Conservation (phyloP, 208 protist species). For the Dictyostelium gargantuum region DNA sequence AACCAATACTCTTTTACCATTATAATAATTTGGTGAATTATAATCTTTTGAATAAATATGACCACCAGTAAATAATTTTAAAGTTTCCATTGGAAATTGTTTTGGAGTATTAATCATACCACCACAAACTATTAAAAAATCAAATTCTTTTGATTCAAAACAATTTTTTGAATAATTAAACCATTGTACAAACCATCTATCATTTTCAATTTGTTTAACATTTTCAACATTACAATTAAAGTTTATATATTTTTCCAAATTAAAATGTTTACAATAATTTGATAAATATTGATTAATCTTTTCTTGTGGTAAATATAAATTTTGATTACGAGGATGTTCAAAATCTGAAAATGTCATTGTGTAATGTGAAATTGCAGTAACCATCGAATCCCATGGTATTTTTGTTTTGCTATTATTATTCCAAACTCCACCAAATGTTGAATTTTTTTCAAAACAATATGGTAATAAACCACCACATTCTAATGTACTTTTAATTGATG, state of each 20-base stretch:
- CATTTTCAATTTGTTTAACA: neutral
- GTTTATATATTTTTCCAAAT: neutral
- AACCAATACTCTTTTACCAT: neutral
- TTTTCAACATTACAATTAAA: neutral
- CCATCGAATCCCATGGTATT: neutral
- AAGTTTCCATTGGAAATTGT: neutral
- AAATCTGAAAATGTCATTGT: slow-evolving; percentile 11
- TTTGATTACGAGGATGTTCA: neutral
- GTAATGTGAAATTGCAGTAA: neutral
- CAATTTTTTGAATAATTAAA: neutral
- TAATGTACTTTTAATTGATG: neutral
- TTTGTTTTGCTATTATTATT: neutral
- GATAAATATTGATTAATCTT: neutral
- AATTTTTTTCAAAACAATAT: slow-evolving; percentile 1
- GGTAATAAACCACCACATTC: neutral
- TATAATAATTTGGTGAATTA: neutral
- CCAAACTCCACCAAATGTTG: neutral
- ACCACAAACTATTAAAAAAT: neutral
- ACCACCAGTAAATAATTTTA: neutral
- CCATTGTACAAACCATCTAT: neutral
- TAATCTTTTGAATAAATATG: neutral
- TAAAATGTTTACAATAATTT: neutral
- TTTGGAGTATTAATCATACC: neutral
- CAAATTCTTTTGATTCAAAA: neutral
- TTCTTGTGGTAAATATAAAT: neutral